phyloP scores from a whole-genome alignment of 73 alveolate genomes.

The Stentor roeselii region DNA sequence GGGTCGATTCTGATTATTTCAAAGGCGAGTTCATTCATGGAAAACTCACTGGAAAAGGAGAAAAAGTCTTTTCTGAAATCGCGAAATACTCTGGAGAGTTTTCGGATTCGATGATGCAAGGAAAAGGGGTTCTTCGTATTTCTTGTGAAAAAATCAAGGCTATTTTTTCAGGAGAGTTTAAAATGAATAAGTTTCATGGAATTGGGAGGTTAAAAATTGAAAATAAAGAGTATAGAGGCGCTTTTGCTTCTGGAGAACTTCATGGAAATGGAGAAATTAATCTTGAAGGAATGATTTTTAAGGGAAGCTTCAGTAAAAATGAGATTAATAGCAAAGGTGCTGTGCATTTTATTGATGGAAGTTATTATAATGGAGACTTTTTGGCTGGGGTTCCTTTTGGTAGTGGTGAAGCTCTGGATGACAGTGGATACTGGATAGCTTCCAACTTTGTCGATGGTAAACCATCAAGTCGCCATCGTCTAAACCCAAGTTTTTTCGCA shows the following conservation, averaged over 20 bases:
- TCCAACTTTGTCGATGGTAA: background rate
- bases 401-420: conserved; percentile 23
- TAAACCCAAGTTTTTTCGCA: background rate
- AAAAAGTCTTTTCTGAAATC: background rate
- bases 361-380: conserved; percentile 11
- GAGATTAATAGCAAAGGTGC: background rate
- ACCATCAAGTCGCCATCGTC: background rate
- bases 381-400: background rate
- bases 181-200: background rate
- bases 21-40: conserved; percentile 9
- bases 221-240: background rate
- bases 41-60: conserved; percentile 26
- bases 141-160: background rate
- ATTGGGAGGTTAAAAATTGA: background rate
- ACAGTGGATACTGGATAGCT: background rate
- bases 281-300: background rate
- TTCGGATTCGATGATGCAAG: background rate
- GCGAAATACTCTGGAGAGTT: background rate
- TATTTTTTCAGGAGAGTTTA: background rate
- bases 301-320: background rate
- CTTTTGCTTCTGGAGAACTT: background rate
- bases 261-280: conserved; percentile 2
- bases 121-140: background rate
- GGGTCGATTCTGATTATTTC: background rate
- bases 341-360: conserved; percentile 8